Evolutionary conservation across 805 yeast genomes (phyloP).

Genomic region (Zygoascus biomembranicola): DNA sequence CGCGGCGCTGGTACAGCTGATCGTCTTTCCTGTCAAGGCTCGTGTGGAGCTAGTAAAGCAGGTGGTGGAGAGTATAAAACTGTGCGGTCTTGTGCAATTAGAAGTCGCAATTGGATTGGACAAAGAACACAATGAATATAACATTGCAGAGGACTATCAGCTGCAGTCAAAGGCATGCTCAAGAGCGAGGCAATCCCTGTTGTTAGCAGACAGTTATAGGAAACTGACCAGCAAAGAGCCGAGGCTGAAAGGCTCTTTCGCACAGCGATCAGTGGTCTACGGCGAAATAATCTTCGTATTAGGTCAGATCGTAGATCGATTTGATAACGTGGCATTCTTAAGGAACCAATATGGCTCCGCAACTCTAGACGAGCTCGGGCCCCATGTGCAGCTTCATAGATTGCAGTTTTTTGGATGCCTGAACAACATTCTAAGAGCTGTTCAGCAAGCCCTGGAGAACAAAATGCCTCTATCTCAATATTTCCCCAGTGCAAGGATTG

Average conservation of each 20-base stretch:
- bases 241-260: constrained; percentile 39
- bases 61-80: constrained; percentile 33
- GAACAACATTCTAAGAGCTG: constrained; percentile 32
- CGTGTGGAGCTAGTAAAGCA: constrained; percentile 38
- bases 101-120: constrained; percentile 32
- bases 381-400: constrained; percentile 35
- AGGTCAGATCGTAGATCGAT: constrained; percentile 39
- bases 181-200: constrained; percentile 32
- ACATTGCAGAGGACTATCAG: constrained; percentile 27
- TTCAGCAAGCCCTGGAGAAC: constrained; percentile 36
- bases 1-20: constrained; percentile 38
- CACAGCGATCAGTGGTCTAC: constrained; percentile 33
- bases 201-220: constrained; percentile 32
- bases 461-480: constrained; percentile 44
- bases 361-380: constrained; percentile 37
- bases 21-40: constrained; percentile 41
- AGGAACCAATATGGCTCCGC: constrained; percentile 40
- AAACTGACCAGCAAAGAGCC: constrained; percentile 34
- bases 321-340: constrained; percentile 38
- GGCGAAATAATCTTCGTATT: constrained; percentile 39
- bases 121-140: constrained; percentile 23
- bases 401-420: constrained; percentile 38
- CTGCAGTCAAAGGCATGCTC: constrained; percentile 31
- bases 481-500: constrained; percentile 40
- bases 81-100: constrained; percentile 33